Base-by-base conservation (phyloP, 495 filamentous ascomycete species). In the Aspergillus hancockii region DNA sequence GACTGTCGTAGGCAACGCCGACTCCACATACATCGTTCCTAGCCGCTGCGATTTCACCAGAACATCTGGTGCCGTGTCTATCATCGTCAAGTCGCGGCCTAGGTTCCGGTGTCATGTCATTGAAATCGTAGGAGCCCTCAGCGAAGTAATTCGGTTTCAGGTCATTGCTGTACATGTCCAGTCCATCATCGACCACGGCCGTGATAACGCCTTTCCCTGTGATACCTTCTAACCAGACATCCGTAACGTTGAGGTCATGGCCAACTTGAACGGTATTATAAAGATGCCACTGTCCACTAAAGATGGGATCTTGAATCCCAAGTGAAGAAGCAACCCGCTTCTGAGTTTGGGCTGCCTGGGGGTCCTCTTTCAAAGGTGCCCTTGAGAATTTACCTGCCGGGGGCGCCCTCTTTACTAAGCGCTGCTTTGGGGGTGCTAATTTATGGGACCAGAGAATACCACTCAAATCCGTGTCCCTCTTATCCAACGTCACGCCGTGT, bases 81-180 rank as follows among this genome's bases (percentile, higher is more conserved):
- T 98, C 94, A 56, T 98, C 93, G 4, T 67, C 74, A 7, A 98
- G 76, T 0, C 85, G 79, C 21, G 94, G 94, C 54, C 84, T 87
- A 2, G 94, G 94, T 63, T 96, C 89, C 12, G 85, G 75, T 0
- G 73, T 79, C 36, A 90, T 77, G 65, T 97, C 92, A 65, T 98
- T 98, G 75, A 95, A 98, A 74, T 98, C 94, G 66, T 88, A 98
- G 14, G 92, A 97, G 25, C 94, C 94, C 32, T 84, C 84, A 8
- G 91, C 87, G 69, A 94, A 97, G 74, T 97, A 88, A 64, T 98
- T 98, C 54, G 83, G 88, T 66, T 90, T 93, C 23, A 98, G 74
- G 69, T 98, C 94, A 14, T 93, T 85, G 77, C 92, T 97, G 74
- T 98, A 89, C 91, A 98, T 94, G 66, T 98, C 94, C 62, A 98